phyloP scores from a whole-genome alignment of 768 basidiomycete species.

The Auricularia auricula-judae region DNA sequence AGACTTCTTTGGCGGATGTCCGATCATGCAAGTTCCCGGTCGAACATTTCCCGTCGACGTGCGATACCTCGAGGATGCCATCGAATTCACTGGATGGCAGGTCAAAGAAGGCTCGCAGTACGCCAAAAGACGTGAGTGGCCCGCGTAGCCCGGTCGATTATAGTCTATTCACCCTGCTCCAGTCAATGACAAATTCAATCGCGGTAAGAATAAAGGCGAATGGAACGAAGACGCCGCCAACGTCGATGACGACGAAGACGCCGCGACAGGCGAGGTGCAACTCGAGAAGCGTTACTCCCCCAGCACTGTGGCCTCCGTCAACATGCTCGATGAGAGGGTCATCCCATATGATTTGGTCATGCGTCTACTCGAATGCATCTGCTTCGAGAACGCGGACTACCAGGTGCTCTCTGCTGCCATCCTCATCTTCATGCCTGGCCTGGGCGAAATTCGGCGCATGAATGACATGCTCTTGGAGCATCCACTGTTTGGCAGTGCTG shows the following conservation, averaged over 20 bases:
- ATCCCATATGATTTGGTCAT: slow-evolving; percentile 91
- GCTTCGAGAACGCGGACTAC: slow-evolving; percentile 50
- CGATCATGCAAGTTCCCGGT: slow-evolving; percentile 80
- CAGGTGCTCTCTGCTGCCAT: slow-evolving; percentile 61
- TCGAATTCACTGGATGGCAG: slow-evolving; percentile 70
- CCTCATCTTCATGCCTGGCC: slow-evolving; percentile 88
- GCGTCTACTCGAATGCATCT: slow-evolving; percentile 69
- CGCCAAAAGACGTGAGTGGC: slow-evolving; percentile 50
- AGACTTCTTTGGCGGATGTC: slow-evolving; percentile 71
- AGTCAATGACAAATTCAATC: slow-evolving; percentile 57
- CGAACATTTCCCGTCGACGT: slow-evolving; percentile 89
- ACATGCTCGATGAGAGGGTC: slow-evolving; percentile 74
- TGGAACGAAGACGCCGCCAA: slow-evolving; percentile 67
- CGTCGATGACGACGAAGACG: slow-evolving; percentile 60
- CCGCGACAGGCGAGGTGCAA: slow-evolving; percentile 32
- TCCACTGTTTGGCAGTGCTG: slow-evolving; percentile 47
- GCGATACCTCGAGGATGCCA: slow-evolving; percentile 81
- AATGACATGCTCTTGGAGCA: slow-evolving; percentile 76
- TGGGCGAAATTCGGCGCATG: slow-evolving; percentile 85
- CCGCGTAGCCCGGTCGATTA: background rate
- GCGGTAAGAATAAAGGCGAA: slow-evolving; percentile 50
- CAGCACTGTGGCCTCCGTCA: slow-evolving; percentile 64
- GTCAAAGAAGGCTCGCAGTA: slow-evolving; percentile 75
- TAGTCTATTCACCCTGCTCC: background rate
- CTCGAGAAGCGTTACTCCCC: slow-evolving; percentile 74